These are phyloP conservation scores for Ophiostoma himal-ulmi DNA, from an alignment of 2,329 filamentous ascomycete species.

Conservation along the genomic window DNA sequence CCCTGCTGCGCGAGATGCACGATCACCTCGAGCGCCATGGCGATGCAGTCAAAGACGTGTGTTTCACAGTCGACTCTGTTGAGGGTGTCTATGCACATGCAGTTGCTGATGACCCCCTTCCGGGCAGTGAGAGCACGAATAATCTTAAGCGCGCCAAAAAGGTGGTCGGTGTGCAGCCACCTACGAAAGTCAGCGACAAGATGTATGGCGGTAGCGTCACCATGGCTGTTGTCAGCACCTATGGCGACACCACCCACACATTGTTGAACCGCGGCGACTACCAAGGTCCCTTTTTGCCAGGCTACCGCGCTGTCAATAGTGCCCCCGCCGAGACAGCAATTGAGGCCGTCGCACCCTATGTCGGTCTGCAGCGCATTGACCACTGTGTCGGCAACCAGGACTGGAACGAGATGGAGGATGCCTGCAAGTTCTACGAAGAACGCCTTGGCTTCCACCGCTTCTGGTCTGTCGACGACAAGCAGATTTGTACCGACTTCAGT, in stretches of 20 bases:
- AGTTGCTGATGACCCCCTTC: conserved; percentile 53
- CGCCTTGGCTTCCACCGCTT: conserved; percentile 91
- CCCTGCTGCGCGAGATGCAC: conserved; percentile 67
- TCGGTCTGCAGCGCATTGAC: conserved; percentile 72
- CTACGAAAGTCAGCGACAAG: conserved; percentile 50
- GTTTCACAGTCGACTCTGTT: conserved; percentile 89
- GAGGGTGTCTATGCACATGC: conserved; percentile 72
- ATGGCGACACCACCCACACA: conserved; percentile 93
- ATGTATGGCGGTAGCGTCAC: conserved; percentile 63
- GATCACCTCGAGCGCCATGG: conserved; percentile 79
- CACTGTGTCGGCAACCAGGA: conserved; percentile 97
- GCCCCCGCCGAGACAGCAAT: conserved; percentile 40
- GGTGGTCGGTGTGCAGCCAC: conserved; percentile 51
- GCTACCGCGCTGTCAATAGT: conserved; percentile 57
- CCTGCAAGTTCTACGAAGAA: conserved; percentile 71
- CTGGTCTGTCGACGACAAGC: conserved; percentile 91
- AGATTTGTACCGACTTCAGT: conserved; percentile 89
- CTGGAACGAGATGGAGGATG: conserved; percentile 77
- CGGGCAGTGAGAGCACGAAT: background rate
- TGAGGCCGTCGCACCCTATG: conserved; percentile 42
- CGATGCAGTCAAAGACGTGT: conserved; percentile 90
- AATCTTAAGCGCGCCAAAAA: background rate
- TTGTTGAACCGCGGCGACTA: conserved; percentile 71
- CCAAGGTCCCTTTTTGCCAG: conserved; percentile 72
- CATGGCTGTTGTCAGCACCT: conserved; percentile 78